Evolutionary conservation across 2,329 filamentous ascomycete genomes (phyloP).

Genomic region (Clarireedia homoeocarpa): DNA sequence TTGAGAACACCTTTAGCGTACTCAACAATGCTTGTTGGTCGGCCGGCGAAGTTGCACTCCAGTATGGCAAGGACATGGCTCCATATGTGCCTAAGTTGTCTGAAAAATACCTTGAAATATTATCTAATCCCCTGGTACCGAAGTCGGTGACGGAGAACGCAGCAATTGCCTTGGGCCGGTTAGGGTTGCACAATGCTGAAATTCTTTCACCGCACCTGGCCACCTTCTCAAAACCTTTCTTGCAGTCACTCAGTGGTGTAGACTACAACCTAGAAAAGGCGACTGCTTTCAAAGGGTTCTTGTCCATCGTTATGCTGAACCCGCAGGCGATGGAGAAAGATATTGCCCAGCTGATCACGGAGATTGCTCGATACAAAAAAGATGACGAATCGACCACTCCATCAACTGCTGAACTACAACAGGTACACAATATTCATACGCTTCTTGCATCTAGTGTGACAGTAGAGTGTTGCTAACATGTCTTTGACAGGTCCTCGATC

Average conservation of each 20-base stretch:
- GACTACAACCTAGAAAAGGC: constrained; percentile 90
- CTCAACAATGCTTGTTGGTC: constrained; percentile 99
- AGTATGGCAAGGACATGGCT: constrained; percentile 65
- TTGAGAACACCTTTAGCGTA: constrained; percentile 80
- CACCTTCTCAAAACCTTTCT: constrained; percentile 74
- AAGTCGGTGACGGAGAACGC: constrained; percentile 88
- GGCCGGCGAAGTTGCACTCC: constrained; percentile 82
- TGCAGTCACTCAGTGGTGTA: constrained; percentile 74
- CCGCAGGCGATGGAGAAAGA: constrained; percentile 87
- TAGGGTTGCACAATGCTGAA: constrained; percentile 73
- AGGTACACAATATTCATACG: constrained; percentile 20
- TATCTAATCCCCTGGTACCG: constrained; percentile 78
- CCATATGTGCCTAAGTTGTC: constrained; percentile 73
- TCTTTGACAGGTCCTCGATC: constrained; percentile 36
- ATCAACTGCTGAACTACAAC: constrained; percentile 25
- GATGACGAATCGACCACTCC: constrained; percentile 44
- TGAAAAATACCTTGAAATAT: constrained; percentile 69
- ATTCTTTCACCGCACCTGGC: constrained; percentile 70
- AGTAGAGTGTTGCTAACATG: constrained; percentile 14
- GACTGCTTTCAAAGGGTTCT: constrained; percentile 87
- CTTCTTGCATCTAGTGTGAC: too few relatives aligned
- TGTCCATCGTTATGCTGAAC: constrained; percentile 74
- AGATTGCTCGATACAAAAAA: constrained; percentile 69
- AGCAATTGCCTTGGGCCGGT: constrained; percentile 80
- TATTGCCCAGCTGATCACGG: constrained; percentile 71